Evolutionary conservation across 371 early-diverging fungal genomes (phyloP).

Genomic region (Mucor plumbeus): DNA sequence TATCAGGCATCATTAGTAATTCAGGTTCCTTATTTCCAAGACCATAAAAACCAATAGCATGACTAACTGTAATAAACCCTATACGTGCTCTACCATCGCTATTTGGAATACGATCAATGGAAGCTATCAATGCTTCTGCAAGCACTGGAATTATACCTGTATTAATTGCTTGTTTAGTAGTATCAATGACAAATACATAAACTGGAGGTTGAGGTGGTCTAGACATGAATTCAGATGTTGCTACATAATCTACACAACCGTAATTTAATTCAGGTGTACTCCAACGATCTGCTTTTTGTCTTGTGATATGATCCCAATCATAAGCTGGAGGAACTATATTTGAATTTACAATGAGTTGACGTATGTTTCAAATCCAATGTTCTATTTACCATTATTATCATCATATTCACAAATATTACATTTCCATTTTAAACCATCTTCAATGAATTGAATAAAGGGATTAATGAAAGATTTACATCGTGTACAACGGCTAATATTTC

Average conservation of each 20-base stretch:
- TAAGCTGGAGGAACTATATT: slow-evolving; percentile 70
- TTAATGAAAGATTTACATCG: slow-evolving; percentile 87
- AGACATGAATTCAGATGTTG: slow-evolving; percentile 82
- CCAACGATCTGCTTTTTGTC: slow-evolving; percentile 72
- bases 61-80: slow-evolving; percentile 78
- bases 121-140: slow-evolving; percentile 61
- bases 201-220: slow-evolving; percentile 86
- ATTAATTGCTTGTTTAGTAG: slow-evolving; percentile 69
- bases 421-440: slow-evolving; percentile 79
- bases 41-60: slow-evolving; percentile 78
- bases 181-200: slow-evolving; percentile 82
- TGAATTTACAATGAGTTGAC: too few relatives aligned
- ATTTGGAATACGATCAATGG: slow-evolving; percentile 79
- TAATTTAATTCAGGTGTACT: slow-evolving; percentile 73
- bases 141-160: slow-evolving; percentile 61
- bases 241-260: slow-evolving; percentile 79
- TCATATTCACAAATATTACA: slow-evolving; percentile 83
- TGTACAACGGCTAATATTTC: slow-evolving; percentile 75
- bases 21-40: slow-evolving; percentile 76
- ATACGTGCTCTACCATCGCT: slow-evolving; percentile 78
- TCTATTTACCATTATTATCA: slow-evolving; percentile 68
- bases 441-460: slow-evolving; percentile 79
- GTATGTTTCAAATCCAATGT: background rate
- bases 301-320: slow-evolving; percentile 76
- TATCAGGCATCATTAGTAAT: slow-evolving; percentile 77